Conservation (phyloP, 2,329 filamentous ascomycete species). For the Knufia petricola region DNA sequence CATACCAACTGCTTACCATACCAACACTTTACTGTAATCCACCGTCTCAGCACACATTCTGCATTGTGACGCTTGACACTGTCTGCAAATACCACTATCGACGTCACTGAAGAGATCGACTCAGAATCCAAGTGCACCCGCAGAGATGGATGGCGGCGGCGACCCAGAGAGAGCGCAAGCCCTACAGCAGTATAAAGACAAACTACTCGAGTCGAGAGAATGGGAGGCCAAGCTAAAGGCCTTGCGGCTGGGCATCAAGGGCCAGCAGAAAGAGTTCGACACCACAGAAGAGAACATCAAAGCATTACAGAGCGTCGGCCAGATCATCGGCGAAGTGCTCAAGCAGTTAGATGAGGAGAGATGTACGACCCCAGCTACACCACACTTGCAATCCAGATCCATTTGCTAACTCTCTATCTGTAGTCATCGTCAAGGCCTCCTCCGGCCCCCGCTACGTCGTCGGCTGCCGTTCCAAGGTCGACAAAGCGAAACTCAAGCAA, state of each 20-base stretch:
- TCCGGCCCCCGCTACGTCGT: slow-evolving; percentile 96
- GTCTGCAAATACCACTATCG: not conserved
- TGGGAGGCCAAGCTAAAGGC: slow-evolving; percentile 98
- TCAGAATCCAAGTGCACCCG: no score
- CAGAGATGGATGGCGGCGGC: slow-evolving; percentile 25
- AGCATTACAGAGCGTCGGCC: slow-evolving; percentile 93
- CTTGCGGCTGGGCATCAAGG: slow-evolving; percentile 90
- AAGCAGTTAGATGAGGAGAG: slow-evolving; percentile 98
- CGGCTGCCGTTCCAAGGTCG: slow-evolving; percentile 95
- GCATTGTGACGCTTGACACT: not conserved
- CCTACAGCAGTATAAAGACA: slow-evolving; percentile 67
- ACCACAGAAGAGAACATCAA: slow-evolving; percentile 99
- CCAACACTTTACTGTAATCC: no score
- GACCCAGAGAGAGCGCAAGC: slow-evolving; percentile 56
- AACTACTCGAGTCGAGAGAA: slow-evolving; percentile 88
- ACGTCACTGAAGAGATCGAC: no score
- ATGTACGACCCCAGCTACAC: slow-evolving; percentile 71
- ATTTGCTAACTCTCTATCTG: slow-evolving; percentile 2
- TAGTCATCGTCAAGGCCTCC: slow-evolving; percentile 97
- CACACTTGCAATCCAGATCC: not conserved
- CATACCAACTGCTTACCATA: no score
- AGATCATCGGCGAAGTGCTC: slow-evolving; percentile 97
- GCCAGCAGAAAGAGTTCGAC: slow-evolving; percentile 87
- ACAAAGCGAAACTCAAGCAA: slow-evolving; percentile 95
- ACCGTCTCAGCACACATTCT: no score